These are phyloP conservation scores for Seiridium unicorne DNA, from an alignment of 2,329 filamentous ascomycete genomes.

Conservation along the genomic window DNA sequence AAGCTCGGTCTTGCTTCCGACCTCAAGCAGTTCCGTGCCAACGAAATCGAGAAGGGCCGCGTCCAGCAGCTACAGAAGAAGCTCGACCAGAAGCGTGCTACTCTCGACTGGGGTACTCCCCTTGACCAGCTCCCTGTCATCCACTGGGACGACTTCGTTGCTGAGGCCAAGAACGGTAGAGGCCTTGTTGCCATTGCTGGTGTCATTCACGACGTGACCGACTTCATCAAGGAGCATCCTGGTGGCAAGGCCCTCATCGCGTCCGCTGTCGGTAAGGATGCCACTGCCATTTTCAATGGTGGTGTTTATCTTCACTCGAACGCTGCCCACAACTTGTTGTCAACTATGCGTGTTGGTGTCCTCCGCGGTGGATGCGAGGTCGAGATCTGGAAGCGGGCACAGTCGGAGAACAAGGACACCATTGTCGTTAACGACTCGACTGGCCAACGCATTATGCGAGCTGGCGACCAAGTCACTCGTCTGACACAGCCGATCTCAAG, in stretches of 20 bases:
- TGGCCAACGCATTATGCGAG: slow-evolving; percentile 70
- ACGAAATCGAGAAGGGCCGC: slow-evolving; percentile 68
- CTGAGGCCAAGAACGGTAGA: slow-evolving; percentile 61
- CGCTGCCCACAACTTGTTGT: slow-evolving; percentile 65
- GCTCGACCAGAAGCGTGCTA: slow-evolving; percentile 61
- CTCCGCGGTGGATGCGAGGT: slow-evolving; percentile 66
- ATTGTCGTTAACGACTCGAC: slow-evolving; percentile 66
- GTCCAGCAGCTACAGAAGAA: slow-evolving; percentile 68
- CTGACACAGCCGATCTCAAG: slow-evolving; percentile 68
- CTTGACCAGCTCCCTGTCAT: slow-evolving; percentile 45
- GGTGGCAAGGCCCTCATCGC: slow-evolving; percentile 67
- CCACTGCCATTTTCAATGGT: slow-evolving; percentile 68
- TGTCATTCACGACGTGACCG: slow-evolving; percentile 63
- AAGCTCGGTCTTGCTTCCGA: slow-evolving; percentile 66
- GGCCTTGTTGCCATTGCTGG: slow-evolving; percentile 60
- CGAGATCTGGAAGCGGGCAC: slow-evolving; percentile 68
- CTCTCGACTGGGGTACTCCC: slow-evolving; percentile 65
- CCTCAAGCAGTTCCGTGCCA: slow-evolving; percentile 64
- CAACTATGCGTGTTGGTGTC: slow-evolving; percentile 65
- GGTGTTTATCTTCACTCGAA: slow-evolving; percentile 68
- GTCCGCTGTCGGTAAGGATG: slow-evolving; percentile 63
- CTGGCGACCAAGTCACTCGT: slow-evolving; percentile 73
- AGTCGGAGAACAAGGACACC: slow-evolving; percentile 66
- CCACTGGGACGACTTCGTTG: slow-evolving; percentile 62
- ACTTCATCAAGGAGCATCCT: slow-evolving; percentile 67